phyloP scores from a whole-genome alignment of 129 eudicot genomes.

The Erigeron canadensis region DNA sequence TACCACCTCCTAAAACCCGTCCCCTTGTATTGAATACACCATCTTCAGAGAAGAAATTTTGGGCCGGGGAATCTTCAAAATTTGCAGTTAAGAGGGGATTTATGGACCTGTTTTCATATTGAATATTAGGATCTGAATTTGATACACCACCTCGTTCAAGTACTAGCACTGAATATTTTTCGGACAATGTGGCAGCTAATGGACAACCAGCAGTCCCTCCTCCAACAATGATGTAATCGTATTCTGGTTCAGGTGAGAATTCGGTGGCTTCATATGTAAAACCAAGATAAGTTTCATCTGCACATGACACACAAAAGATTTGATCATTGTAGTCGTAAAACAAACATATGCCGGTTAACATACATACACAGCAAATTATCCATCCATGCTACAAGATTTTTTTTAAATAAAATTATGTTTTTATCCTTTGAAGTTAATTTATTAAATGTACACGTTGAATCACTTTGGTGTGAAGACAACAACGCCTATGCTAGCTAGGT shows the following conservation, averaged over 20 bases:
- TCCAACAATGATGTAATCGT: conserved; percentile 7
- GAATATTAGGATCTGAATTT: neutral
- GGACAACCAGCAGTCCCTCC: conserved; percentile 11
- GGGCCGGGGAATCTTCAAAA: neutral
- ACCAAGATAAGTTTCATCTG: conserved; percentile 6
- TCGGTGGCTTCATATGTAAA: conserved; percentile 9
- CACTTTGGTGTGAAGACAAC: too few relatives aligned
- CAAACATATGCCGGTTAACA: too few relatives aligned
- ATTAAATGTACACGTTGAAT: too few relatives aligned
- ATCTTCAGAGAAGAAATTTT: neutral
- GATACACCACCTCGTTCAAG: conserved; percentile 3
- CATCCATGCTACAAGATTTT: too few relatives aligned
- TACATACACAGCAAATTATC: too few relatives aligned
- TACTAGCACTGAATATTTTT: neutral
- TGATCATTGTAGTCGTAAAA: neutral
- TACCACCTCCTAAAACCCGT: conserved; percentile 7
- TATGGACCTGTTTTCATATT: neutral
- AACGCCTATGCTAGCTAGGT: too few relatives aligned
- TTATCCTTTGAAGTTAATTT: too few relatives aligned
- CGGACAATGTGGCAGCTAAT: neutral
- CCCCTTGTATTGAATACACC: conserved; percentile 1
- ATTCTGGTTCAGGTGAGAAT: neutral
- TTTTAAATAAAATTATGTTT: too few relatives aligned
- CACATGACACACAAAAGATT: neutral
- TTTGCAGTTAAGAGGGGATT: neutral